A percentile compares a stretch with the other conserved stretches of the same genome.
Conservation (phyloP, 257 asterid species). For the Thymus mandschuricus region DNA sequence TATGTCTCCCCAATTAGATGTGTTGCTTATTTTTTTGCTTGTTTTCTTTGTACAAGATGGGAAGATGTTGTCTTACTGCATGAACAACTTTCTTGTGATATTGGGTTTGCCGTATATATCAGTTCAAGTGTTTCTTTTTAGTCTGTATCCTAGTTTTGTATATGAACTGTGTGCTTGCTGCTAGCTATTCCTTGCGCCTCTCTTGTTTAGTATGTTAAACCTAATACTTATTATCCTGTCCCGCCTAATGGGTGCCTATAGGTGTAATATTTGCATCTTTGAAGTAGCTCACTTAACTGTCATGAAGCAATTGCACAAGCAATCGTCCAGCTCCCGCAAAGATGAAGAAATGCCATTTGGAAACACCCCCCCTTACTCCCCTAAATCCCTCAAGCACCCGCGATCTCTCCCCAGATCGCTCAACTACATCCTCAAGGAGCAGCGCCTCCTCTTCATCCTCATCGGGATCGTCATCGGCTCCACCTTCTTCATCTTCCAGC, state of each 20-base stretch:
- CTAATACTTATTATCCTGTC: neutral
- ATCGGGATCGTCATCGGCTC: slow-evolving; percentile 80
- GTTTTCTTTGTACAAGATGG: neutral
- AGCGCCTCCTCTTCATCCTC: slow-evolving; percentile 77
- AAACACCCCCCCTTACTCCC: slow-evolving; percentile 62
- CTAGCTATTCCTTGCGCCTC: neutral
- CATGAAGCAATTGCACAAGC: slow-evolving; percentile 92
- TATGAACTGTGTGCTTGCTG: neutral
- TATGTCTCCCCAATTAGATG: no score
- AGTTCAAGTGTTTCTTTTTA: neutral
- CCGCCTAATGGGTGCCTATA: neutral
- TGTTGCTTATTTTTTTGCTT: no score
- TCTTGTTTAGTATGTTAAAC: neutral
- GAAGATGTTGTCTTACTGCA: neutral
- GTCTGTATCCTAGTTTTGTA: neutral
- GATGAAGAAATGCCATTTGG: slow-evolving; percentile 66
- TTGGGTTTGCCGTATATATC: neutral
- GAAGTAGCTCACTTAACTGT: no score
- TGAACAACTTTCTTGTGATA: neutral
- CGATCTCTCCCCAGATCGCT: slow-evolving; percentile 84
- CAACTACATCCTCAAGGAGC: slow-evolving; percentile 76
- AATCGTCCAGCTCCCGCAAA: slow-evolving; percentile 49
- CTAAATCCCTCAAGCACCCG: slow-evolving; percentile 72
- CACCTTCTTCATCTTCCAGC: slow-evolving; percentile 73
- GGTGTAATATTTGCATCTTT: neutral